Evolutionary conservation across 306 rosid species (phyloP).

Genomic region (Arachis hypogaea): DNA sequence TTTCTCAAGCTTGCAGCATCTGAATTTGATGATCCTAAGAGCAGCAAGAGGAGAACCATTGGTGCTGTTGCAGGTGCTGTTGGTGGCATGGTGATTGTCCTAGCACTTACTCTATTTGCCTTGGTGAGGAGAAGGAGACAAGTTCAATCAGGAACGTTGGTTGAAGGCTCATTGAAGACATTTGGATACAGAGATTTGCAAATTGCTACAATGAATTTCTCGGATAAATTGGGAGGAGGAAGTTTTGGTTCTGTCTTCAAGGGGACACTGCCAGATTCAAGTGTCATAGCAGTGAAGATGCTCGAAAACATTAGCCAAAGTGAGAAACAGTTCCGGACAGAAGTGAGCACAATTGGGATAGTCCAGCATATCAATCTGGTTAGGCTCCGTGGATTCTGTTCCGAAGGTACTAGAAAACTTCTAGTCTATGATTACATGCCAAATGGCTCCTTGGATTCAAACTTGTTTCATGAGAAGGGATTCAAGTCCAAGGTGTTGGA

Average conservation of each 20-base stretch:
- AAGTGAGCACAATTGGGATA: constrained; percentile 85
- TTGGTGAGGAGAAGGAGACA: constrained; percentile 48
- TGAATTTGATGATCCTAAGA: constrained; percentile 51
- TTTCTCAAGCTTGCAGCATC: constrained; percentile 76
- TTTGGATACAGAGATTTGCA: constrained; percentile 77
- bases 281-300: constrained; percentile 79
- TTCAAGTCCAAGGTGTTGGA: constrained; percentile 46
- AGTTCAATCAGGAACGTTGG: constrained; percentile 46
- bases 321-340: constrained; percentile 88
- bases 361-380: constrained; percentile 88
- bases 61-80: constrained; percentile 55
- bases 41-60: constrained; percentile 44
- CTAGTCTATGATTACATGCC: constrained; percentile 89
- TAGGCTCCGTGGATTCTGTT: constrained; percentile 88
- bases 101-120: constrained; percentile 46
- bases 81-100: constrained; percentile 41
- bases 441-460: constrained; percentile 68
- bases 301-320: constrained; percentile 86
- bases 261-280: constrained; percentile 73
- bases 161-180: constrained; percentile 76
- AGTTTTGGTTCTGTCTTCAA: constrained; percentile 93
- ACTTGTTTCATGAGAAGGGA: constrained; percentile 49
- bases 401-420: constrained; percentile 65
- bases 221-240: constrained; percentile 84
- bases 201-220: constrained; percentile 85